Evolutionary conservation across 2,329 filamentous ascomycete genomes (phyloP).

Genomic region (Cercospora sp.): DNA sequence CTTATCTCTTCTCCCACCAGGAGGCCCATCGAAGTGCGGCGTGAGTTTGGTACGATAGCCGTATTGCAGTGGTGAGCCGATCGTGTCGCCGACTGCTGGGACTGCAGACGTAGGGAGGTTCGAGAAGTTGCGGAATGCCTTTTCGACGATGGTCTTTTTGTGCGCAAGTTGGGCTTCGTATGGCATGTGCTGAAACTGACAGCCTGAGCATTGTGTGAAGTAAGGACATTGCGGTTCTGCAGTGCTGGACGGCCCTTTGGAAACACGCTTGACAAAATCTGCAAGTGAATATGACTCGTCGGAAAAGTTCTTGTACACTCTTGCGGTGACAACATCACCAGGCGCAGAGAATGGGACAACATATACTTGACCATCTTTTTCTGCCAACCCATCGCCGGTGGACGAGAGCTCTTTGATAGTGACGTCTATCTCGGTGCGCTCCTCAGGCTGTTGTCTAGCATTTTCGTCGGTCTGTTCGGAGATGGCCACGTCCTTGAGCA

Average conservation of each 20-base stretch:
- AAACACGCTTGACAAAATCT: slow-evolving; percentile 77
- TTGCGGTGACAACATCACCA: slow-evolving; percentile 76
- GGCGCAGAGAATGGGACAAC: slow-evolving; percentile 86
- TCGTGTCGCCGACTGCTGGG: slow-evolving; percentile 77
- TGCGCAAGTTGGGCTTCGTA: slow-evolving; percentile 82
- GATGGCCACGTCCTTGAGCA: slow-evolving; percentile 42
- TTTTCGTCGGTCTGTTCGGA: slow-evolving; percentile 16
- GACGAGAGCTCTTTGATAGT: slow-evolving; percentile 82
- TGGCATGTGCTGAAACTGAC: slow-evolving; percentile 95
- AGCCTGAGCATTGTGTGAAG: slow-evolving; percentile 84
- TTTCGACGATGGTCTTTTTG: slow-evolving; percentile 84
- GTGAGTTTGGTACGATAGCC: slow-evolving; percentile 96
- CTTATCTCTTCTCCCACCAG: slow-evolving; percentile 51
- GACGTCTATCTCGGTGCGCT: slow-evolving; percentile 75
- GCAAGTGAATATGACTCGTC: slow-evolving; percentile 70
- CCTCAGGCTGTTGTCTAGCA: slow-evolving; percentile 51
- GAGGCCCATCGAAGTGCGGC: slow-evolving; percentile 86
- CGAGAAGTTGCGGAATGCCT: slow-evolving; percentile 90
- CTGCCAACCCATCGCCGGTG: slow-evolving; percentile 84
- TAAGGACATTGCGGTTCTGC: slow-evolving; percentile 78
- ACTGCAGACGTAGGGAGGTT: slow-evolving; percentile 73
- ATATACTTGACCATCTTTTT: slow-evolving; percentile 70
- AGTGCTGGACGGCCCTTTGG: slow-evolving; percentile 73
- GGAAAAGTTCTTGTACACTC: slow-evolving; percentile 70
- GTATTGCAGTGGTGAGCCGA: slow-evolving; percentile 86